These are phyloP conservation scores for Echium plantagineum DNA, from an alignment of 257 asterid species.

Conservation along the genomic window DNA sequence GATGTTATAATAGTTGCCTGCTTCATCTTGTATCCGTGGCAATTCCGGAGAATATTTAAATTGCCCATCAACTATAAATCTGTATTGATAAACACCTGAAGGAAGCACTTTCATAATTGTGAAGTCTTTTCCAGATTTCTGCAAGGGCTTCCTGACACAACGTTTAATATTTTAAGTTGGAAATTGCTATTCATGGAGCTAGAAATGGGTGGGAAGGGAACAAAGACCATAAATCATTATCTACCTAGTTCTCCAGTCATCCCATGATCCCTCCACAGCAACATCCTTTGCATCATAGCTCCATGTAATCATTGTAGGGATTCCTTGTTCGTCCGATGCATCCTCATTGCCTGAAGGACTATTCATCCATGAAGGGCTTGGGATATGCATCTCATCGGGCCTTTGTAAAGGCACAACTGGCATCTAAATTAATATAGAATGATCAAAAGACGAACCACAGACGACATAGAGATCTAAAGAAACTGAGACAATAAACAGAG, in stretches of 20 bases:
- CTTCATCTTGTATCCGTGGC: slow-evolving; percentile 72
- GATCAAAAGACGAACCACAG: slow-evolving; percentile 7
- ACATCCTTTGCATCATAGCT: slow-evolving; percentile 76
- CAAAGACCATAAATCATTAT: neutral
- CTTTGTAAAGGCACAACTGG: slow-evolving; percentile 88
- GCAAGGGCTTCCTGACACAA: slow-evolving; percentile 64
- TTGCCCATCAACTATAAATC: slow-evolving; percentile 90
- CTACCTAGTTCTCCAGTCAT: slow-evolving; percentile 87
- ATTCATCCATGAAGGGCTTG: slow-evolving; percentile 93
- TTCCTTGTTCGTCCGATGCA: slow-evolving; percentile 47
- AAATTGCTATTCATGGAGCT: neutral
- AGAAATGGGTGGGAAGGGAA: neutral
- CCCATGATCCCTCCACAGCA: slow-evolving; percentile 96
- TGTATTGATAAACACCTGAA: slow-evolving; percentile 83
- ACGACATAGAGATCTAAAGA: too few species aligned
- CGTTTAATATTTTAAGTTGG: neutral
- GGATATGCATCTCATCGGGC: slow-evolving; percentile 72
- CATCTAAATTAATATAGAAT: slow-evolving; percentile 36
- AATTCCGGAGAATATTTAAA: slow-evolving; percentile 76
- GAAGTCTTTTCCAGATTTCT: slow-evolving; percentile 94
- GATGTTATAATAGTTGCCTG: slow-evolving; percentile 73
- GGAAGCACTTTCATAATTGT: slow-evolving; percentile 93
- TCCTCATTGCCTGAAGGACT: slow-evolving; percentile 57
- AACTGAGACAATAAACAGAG: too few species aligned
- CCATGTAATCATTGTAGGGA: slow-evolving; percentile 97